phyloP scores from a whole-genome alignment of 1,284 basidiomycete species.

The Macrocybe sp. region DNA sequence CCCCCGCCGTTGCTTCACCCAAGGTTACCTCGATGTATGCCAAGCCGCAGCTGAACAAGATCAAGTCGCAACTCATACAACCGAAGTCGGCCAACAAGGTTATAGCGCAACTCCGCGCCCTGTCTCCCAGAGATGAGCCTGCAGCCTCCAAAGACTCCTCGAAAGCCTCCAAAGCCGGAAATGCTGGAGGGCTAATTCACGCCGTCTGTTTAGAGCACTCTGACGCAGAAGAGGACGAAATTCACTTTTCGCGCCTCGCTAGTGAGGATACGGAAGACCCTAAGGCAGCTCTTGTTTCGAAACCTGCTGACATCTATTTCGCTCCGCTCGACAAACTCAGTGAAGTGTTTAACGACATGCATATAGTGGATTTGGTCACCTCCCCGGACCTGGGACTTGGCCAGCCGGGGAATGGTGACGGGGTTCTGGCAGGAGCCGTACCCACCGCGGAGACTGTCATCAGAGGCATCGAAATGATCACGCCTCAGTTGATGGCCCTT shows the following conservation, averaged over 20 bases:
- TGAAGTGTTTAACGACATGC: constrained; percentile 48
- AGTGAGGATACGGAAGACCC: neutral
- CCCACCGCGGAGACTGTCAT: constrained; percentile 70
- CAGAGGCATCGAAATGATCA: constrained; percentile 62
- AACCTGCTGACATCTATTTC: constrained; percentile 33
- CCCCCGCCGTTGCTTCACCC: constrained; percentile 29
- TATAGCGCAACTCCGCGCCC: constrained; percentile 56
- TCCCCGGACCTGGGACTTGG: constrained; percentile 34
- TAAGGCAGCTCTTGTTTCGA: constrained; percentile 12
- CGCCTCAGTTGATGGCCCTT: constrained; percentile 70
- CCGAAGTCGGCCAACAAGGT: constrained; percentile 66
- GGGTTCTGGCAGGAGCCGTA: constrained; percentile 65
- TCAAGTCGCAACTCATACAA: constrained; percentile 64
- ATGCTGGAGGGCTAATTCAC: constrained; percentile 52
- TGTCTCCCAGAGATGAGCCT: constrained; percentile 36
- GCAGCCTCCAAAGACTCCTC: constrained; percentile 21
- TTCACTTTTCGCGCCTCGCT: constrained; percentile 41
- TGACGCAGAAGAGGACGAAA: constrained; percentile 54
- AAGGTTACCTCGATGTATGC: constrained; percentile 36
- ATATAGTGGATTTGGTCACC: constrained; percentile 35
- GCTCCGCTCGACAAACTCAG: constrained; percentile 48
- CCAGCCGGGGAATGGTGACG: constrained; percentile 46
- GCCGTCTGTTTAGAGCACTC: constrained; percentile 64
- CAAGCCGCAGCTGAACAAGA: constrained; percentile 53
- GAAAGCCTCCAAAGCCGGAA: constrained; percentile 15